Conservation (phyloP, 2,329 filamentous ascomycete species). For the Colletotrichum phormii region DNA sequence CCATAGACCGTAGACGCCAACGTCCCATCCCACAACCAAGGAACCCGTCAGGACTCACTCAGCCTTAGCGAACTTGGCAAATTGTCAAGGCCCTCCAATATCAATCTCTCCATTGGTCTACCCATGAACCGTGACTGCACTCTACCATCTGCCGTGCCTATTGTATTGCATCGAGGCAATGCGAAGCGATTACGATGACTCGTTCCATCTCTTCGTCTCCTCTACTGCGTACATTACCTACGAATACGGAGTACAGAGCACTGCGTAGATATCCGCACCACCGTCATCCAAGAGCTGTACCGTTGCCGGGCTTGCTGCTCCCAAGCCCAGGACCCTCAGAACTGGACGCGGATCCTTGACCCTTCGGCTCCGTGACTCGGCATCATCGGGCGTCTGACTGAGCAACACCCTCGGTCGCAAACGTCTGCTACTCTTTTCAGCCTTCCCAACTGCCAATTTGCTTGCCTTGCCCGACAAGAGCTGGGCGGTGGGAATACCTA, state of each 20-base stretch:
- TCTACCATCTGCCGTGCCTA: not conserved
- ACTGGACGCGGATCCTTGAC: not conserved
- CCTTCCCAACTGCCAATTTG: not conserved
- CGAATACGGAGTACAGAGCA: too few species aligned
- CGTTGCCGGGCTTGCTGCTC: not conserved
- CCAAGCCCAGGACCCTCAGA: not conserved
- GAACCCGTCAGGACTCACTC: not conserved
- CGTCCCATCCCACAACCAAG: not conserved
- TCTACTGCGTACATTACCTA: too few species aligned
- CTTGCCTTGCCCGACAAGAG: not conserved
- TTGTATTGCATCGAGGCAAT: not conserved
- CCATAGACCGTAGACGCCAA: not conserved
- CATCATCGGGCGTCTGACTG: not conserved
- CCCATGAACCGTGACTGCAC: not conserved
- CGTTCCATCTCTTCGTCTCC: not conserved
- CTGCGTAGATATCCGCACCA: too few species aligned
- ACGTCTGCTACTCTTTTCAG: not conserved
- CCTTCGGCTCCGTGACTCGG: slow-evolving; percentile 1
- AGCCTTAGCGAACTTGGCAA: not conserved
- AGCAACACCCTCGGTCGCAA: not conserved
- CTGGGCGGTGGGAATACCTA: not conserved
- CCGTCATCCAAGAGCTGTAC: not conserved
- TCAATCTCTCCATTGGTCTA: not conserved
- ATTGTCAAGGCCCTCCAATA: too few species aligned
- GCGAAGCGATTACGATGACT: slow-evolving; percentile 3